phyloP scores from a whole-genome alignment of 192 early-diverging fungal species.

The Geosiphon pyriformis region DNA sequence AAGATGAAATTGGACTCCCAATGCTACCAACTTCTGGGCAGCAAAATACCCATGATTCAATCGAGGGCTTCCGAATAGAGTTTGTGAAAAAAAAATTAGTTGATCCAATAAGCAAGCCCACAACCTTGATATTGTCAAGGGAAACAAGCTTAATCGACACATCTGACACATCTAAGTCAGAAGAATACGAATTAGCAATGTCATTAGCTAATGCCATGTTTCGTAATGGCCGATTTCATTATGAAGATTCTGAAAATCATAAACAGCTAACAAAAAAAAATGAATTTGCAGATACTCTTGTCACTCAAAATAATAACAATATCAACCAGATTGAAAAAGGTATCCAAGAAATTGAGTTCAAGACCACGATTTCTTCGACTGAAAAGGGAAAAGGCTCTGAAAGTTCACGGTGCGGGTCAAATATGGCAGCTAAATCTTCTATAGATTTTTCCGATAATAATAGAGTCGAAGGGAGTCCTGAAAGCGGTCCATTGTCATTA shows the following conservation, averaged over 20 bases:
- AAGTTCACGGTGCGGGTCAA: background rate
- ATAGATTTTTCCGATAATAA: too few relatives aligned
- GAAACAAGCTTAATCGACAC: background rate
- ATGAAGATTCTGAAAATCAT: slow-evolving; percentile 34
- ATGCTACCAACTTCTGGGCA: too few relatives aligned
- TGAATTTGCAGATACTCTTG: too few relatives aligned
- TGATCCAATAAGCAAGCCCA: background rate
- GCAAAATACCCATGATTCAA: slow-evolving; percentile 27
- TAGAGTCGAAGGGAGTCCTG: too few relatives aligned
- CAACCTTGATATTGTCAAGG: slow-evolving; percentile 18
- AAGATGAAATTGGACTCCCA: slow-evolving; percentile 14
- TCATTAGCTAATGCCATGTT: slow-evolving; percentile 14
- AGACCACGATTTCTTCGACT: too few relatives aligned
- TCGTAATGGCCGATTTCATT: slow-evolving; percentile 22
- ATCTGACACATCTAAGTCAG: background rate
- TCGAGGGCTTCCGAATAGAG: slow-evolving; percentile 36
- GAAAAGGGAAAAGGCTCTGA: background rate
- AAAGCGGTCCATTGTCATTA: background rate
- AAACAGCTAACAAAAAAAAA: background rate
- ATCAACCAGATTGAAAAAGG: background rate
- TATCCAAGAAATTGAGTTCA: too few relatives aligned
- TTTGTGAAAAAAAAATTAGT: slow-evolving; percentile 15
- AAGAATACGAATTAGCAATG: slow-evolving; percentile 26
- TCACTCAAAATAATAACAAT: too few relatives aligned
- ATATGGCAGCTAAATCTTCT: too few relatives aligned